Evolutionary conservation across 1,284 basidiomycete species (phyloP).

Genomic region (Vanrija sp.): DNA sequence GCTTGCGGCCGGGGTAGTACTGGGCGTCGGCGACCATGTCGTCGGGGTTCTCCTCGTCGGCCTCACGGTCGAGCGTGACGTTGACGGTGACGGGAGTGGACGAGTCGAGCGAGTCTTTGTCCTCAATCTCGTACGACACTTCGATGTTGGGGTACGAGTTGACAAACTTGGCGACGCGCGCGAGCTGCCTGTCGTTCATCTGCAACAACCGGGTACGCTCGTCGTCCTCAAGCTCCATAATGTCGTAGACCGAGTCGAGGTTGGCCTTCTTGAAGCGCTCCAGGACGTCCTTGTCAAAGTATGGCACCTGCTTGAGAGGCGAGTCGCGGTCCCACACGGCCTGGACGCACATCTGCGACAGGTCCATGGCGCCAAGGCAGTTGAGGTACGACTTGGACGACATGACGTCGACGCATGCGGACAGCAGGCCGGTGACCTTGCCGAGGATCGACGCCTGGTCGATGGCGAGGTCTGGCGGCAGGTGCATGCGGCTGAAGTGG

Average conservation of each 20-base stretch:
- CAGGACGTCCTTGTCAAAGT: constrained; percentile 84
- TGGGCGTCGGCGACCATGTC: constrained; percentile 83
- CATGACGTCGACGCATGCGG: constrained; percentile 97
- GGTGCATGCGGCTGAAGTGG: constrained; percentile 85
- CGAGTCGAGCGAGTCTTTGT: constrained; percentile 75
- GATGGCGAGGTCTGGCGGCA: constrained; percentile 87
- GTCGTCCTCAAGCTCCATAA: constrained; percentile 95
- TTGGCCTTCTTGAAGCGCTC: constrained; percentile 76
- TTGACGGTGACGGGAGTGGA: constrained; percentile 76
- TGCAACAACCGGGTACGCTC: constrained; percentile 74
- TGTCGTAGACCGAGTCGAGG: constrained; percentile 84
- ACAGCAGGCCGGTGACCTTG: constrained; percentile 84
- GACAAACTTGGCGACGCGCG: constrained; percentile 78
- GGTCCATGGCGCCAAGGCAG: constrained; percentile 94
- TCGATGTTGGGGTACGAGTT: constrained; percentile 93
- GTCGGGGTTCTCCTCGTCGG: constrained; percentile 66
- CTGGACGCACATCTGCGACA: constrained; percentile 99
- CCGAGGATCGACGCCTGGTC: constrained; percentile 84
- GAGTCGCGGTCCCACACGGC: constrained; percentile 96
- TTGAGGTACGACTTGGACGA: constrained; percentile 92
- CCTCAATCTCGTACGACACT: constrained; percentile 68
- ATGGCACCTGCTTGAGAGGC: constrained; percentile 89
- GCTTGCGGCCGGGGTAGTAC: constrained; percentile 84
- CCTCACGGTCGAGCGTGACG: constrained; percentile 75
- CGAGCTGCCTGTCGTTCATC: constrained; percentile 82